Percentiles rank a stretch among this genome's conserved stretches.
phyloP scores from a whole-genome alignment of 2,329 filamentous ascomycete genomes.

The Podosphaera fusca region DNA sequence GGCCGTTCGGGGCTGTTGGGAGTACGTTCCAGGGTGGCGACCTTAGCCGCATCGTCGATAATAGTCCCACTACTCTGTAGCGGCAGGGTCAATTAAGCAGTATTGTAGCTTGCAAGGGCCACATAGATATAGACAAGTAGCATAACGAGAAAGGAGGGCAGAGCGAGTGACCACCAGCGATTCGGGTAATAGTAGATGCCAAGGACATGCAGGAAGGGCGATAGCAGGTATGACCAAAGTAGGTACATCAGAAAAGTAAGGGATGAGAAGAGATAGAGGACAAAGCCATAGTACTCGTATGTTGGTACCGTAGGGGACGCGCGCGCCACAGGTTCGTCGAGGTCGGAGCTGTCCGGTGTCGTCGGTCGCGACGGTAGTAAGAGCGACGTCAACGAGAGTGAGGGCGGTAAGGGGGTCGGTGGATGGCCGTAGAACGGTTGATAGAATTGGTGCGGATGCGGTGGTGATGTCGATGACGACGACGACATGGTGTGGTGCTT shows the following conservation, averaged over 20 bases:
- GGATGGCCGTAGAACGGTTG: slow-evolving; percentile 94
- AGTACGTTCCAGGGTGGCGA: slow-evolving; percentile 53
- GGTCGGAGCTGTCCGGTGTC: too few species aligned
- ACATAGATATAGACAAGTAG: slow-evolving; percentile 80
- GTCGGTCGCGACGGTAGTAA: slow-evolving; percentile 81
- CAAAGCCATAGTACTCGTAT: slow-evolving; percentile 98
- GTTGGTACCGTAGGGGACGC: slow-evolving; percentile 90
- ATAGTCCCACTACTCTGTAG: slow-evolving; percentile 67
- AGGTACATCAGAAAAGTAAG: slow-evolving; percentile 53
- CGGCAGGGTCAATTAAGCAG: slow-evolving; percentile 63
- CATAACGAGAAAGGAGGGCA: slow-evolving; percentile 79
- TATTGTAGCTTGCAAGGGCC: slow-evolving; percentile 76
- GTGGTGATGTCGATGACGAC: slow-evolving; percentile 11
- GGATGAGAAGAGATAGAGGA: slow-evolving; percentile 75
- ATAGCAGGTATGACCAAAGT: slow-evolving; percentile 62
- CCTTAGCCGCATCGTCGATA: slow-evolving; percentile 70
- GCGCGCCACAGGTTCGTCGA: slow-evolving; percentile 56
- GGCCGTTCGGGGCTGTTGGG: slow-evolving; percentile 9
- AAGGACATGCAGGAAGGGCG: slow-evolving; percentile 72
- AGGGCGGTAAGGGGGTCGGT: slow-evolving; percentile 82
- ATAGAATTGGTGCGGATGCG: slow-evolving; percentile 28
- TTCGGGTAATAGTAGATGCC: slow-evolving; percentile 95
- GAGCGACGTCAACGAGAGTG: slow-evolving; percentile 76
- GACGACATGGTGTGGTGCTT: slow-evolving; percentile 5
- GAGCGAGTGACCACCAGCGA: slow-evolving; percentile 88